Base-by-base conservation (phyloP, 2,329 filamentous ascomycete species). In the Clarireedia monteithiana region DNA sequence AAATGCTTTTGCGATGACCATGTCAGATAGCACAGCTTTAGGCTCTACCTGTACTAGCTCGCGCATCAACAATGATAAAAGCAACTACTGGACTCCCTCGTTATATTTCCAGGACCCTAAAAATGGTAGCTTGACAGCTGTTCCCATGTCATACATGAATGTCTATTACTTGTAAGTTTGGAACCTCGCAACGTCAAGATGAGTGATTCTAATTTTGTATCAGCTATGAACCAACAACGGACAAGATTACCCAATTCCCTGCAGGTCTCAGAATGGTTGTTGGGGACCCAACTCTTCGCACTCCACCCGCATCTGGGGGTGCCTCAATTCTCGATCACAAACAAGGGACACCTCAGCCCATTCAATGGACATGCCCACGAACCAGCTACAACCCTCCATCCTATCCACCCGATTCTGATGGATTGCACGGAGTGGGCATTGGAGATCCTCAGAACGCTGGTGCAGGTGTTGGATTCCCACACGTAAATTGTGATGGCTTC, bases 41-140 rank as follows among this genome's bases (percentile, higher is more conserved):
- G 59, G 75, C 55, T 88, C 80, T 30, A 75, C 82, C 59, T 96
- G 91, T 73, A 94, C 89, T 1, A 91, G 89, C 10, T 95, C 90
- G 69, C 82, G 79, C 55, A 86, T 95, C 44, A 83, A 76, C 39
- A 78, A 92, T 72, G 91, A 96, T 73, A 86, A 84, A 73, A 95
- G 89, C n/a, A 84, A 83, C 34, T 96, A 96, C 74, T 96, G 90
- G 89, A 82, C 84, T 52, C 91, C 91, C 0, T 73, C 81, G 2
- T 68, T 95, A 60, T 91, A 92, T 74, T 96, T 95, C 71, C 72
- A 84, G 67, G 81, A 91, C 66, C 68, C 68, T 5, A 66, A 72
- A 12, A 86, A 88, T 56, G 75, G 83, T 55, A 82, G 51, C 20
- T 85, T 82, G 50, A 81, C 68, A 71, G 85, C 59, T 6, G 67